Conservation (phyloP, 2,329 filamentous ascomycete species). For the Hortaea sp. region DNA sequence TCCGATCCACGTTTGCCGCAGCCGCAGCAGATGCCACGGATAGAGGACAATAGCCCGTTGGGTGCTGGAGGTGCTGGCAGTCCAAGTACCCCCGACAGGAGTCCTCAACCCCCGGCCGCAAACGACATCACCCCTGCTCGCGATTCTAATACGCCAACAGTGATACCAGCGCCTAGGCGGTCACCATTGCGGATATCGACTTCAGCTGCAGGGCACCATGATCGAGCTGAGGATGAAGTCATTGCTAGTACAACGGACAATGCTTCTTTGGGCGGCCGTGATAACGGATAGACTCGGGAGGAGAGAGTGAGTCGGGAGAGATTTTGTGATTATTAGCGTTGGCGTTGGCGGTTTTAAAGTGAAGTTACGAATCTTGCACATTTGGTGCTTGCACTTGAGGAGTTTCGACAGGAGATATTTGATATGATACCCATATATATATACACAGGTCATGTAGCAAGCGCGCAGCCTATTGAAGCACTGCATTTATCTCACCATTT, state of each 20-base stretch:
- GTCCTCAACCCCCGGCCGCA: constrained; percentile 14
- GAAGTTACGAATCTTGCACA: background rate
- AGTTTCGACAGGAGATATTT: background rate
- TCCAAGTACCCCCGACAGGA: background rate
- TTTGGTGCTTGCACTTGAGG: no score
- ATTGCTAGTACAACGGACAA: no score
- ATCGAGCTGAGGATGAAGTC: no score
- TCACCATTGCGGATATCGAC: constrained; percentile 4
- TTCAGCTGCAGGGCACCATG: background rate
- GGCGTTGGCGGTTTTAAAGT: background rate
- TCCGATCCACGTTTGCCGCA: background rate
- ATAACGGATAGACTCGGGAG: no score
- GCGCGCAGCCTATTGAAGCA: no score
- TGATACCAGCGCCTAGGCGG: constrained; percentile 18
- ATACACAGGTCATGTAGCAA: background rate
- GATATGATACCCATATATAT: background rate
- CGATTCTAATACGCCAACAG: constrained; percentile 10
- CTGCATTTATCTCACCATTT: no score
- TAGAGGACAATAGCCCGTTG: constrained; percentile 2
- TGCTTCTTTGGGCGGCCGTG: no score
- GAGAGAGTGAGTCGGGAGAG: background rate
- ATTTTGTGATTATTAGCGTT: background rate
- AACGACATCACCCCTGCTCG: constrained; percentile 20
- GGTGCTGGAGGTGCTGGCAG: constrained; percentile 3
- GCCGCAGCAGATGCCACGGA: background rate